Evolutionary conservation across 139 green algal genomes (phyloP).

Genomic region (Diplosphaera chodatii): DNA sequence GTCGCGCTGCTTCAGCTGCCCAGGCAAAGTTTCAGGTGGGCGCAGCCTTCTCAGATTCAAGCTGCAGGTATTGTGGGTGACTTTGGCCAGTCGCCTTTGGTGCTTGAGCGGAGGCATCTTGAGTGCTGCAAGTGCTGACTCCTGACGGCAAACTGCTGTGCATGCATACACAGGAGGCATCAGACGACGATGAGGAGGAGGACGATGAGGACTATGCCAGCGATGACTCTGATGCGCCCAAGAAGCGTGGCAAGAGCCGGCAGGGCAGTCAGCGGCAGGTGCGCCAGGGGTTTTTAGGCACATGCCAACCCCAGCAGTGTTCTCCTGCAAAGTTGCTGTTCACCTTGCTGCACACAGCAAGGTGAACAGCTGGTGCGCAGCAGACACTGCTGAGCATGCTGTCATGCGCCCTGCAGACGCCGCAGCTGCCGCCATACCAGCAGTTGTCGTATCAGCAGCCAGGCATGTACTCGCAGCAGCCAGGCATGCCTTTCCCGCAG

Average conservation of each 20-base stretch:
- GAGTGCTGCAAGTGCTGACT: too few species aligned
- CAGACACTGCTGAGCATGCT: too few species aligned
- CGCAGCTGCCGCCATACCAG: not conserved
- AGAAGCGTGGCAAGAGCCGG: not conserved
- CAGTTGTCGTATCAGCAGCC: not conserved
- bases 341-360: too few species aligned
- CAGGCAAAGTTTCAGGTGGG: not conserved
- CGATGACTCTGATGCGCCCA: not conserved
- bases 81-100: not conserved
- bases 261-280: not conserved
- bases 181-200: conserved; percentile 4
- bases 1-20: not conserved
- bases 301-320: too few species aligned
- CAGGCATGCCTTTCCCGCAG: not conserved
- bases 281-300: too few species aligned
- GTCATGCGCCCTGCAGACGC: not conserved
- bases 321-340: too few species aligned
- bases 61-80: too few species aligned
- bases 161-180: not conserved
- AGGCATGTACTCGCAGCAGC: not conserved
- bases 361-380: too few species aligned
- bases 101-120: not conserved
- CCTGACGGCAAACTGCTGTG: not conserved
- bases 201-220: conserved; percentile 1
- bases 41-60: too few species aligned